Percentiles rank a stretch among this genome's conserved stretches.
Conservation (phyloP, 139 green algal genomes). For the Picochlorum sp. region DNA sequence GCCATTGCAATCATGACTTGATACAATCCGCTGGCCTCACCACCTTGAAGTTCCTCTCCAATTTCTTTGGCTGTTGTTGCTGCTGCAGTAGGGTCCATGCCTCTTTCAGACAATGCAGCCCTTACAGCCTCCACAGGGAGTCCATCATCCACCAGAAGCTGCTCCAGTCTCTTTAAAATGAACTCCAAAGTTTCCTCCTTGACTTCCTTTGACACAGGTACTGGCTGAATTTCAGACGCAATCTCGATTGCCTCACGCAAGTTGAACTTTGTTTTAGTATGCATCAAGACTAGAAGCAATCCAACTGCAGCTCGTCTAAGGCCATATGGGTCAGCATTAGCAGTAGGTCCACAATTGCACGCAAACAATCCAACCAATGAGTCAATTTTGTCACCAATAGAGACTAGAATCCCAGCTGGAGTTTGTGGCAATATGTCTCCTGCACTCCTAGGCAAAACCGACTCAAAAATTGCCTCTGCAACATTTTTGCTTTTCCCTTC, state of each 20-base stretch:
- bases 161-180: constrained; percentile 66
- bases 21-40: constrained; percentile 37
- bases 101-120: constrained; percentile 72
- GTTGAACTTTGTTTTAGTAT: neutral
- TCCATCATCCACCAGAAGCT: constrained; percentile 77
- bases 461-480: constrained; percentile 74
- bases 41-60: constrained; percentile 28
- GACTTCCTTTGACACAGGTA: constrained; percentile 39
- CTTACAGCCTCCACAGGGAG: constrained; percentile 56
- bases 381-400: constrained; percentile 68
- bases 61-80: constrained; percentile 56
- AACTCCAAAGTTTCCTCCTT: constrained; percentile 23
- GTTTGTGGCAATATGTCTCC: constrained; percentile 62
- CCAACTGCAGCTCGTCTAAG: constrained; percentile 83
- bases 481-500: constrained; percentile 30
- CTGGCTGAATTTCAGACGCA: constrained; percentile 50
- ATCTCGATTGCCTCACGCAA: neutral
- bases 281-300: constrained; percentile 50
- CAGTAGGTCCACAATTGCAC: constrained; percentile 70
- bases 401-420: constrained; percentile 49
- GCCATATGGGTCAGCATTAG: constrained; percentile 85
- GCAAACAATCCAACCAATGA: constrained; percentile 88
- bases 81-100: constrained; percentile 59
- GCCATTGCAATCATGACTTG: constrained; percentile 65
- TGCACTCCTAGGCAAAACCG: constrained; percentile 67